Evolutionary conservation across 2,329 filamentous ascomycete genomes (phyloP), one percentile per base, ranked within the genome.

Genomic region (Exutisphaerella laricina): DNA sequence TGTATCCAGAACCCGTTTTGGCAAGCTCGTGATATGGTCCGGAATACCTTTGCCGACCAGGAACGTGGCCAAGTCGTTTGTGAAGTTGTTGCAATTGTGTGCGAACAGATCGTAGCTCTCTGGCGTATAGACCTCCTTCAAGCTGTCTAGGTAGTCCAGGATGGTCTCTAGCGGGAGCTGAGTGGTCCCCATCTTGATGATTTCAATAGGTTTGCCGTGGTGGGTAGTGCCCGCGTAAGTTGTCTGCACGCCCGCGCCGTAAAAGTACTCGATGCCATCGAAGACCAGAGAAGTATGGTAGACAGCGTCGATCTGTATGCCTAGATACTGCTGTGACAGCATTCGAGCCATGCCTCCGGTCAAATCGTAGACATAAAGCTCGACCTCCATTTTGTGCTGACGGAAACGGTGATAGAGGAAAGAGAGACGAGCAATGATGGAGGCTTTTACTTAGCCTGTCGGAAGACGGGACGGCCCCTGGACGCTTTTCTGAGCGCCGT

Each of bases 21-120:
- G 90, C 61, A 97, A 81, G 53, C 83, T 87, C 21, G 79, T 77
- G 53, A 98, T 97, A 57, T 94, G 82, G 1, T 82, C 77, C 0
- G 92, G 92, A 46, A 97, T 97, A 2, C 87, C 85, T 55, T 82
- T 85, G 16, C 92, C 90, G 1, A 96, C 71, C 0, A 97, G 72
- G 51, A 97, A 97, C 65, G 86, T 92, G 50, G 87, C 73, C 53
- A 97, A 82, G 48, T 95, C 88, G 59, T 97, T 90, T 3, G 85
- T 87, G 66, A 97, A 98, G 65, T 96, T 96, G 69, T 97, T 98
- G 17, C 90, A 97, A 62, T 98, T 98, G 66, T 96, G 88, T 20
- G 78, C 56, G 70, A 86, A 95, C 4, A 96, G 70, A 60, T 96
- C 88, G 59, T 97, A 97, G 1, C 86, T 85, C 35, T 65, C 61